phyloP scores from a whole-genome alignment of 192 early-diverging fungal genomes.

The Backusella tarrabulga region DNA sequence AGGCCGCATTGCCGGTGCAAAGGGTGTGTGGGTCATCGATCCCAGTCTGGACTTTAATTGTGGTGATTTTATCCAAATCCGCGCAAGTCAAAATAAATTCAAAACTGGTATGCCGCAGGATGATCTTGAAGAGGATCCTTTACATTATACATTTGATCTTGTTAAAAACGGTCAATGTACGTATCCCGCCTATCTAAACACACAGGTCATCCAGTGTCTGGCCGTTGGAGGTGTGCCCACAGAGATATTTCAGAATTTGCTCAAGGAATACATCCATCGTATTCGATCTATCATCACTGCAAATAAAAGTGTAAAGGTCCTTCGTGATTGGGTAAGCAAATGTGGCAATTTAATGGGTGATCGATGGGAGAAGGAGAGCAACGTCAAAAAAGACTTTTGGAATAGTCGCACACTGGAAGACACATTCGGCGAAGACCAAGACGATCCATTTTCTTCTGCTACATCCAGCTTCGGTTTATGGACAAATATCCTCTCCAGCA shows the following conservation, averaged over 20 bases:
- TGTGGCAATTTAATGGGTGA: constrained; percentile 9
- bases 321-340: constrained; percentile 29
- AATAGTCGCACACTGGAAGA: not conserved
- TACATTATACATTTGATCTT: constrained; percentile 33
- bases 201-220: constrained; percentile 32
- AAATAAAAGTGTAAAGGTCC: not conserved
- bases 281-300: constrained; percentile 11
- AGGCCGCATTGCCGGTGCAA: constrained; percentile 38
- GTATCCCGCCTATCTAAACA: constrained; percentile 27
- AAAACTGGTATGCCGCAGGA: constrained; percentile 9
- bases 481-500: not conserved
- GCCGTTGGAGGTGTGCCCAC: constrained; percentile 22
- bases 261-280: constrained; percentile 26
- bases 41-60: constrained; percentile 9
- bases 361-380: constrained; percentile 15
- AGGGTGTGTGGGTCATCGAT: constrained; percentile 35
- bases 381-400: constrained; percentile 4
- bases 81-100: constrained; percentile 34
- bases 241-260: constrained; percentile 26
- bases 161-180: constrained; percentile 15
- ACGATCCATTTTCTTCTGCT: not conserved
- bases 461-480: not conserved
- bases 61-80: constrained; percentile 28
- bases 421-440: not conserved
- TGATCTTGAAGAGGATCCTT: constrained; percentile 8